phyloP scores from a whole-genome alignment of 495 filamentous ascomycete genomes.

The Parmelia sp. region DNA sequence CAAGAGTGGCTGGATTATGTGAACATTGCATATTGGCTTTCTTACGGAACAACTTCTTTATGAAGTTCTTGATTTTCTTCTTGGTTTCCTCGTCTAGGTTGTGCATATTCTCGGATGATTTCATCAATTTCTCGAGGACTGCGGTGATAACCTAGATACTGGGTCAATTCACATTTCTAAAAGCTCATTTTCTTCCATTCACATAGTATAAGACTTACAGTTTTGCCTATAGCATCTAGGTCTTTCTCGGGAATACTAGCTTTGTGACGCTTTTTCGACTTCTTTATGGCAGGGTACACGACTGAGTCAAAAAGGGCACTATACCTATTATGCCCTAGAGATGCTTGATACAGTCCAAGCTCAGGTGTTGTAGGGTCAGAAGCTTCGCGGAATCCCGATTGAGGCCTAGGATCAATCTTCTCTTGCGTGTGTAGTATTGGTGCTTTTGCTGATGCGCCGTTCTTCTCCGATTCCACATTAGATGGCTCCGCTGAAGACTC shows the following conservation, averaged over 20 bases:
- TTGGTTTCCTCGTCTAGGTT: neutral
- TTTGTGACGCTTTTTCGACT: conserved; percentile 6
- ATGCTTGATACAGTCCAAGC: neutral
- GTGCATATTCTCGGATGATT: neutral
- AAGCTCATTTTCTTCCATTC: neutral
- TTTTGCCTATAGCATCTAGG: conserved; percentile 1
- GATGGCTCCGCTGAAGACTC: neutral
- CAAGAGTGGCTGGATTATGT: neutral
- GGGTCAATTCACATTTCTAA: neutral
- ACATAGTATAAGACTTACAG: neutral
- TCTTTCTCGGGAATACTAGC: neutral
- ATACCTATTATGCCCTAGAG: neutral
- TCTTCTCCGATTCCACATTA: neutral
- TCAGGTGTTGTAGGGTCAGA: neutral
- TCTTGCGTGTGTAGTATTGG: neutral
- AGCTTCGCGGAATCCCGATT: neutral
- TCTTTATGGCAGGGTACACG: neutral
- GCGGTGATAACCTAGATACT: neutral
- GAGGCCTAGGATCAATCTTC: neutral
- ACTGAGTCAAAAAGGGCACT: neutral
- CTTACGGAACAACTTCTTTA: conserved; percentile 4
- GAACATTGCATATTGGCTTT: neutral
- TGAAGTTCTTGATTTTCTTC: conserved; percentile 13
- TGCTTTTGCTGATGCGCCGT: neutral
- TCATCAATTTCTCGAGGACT: neutral